Evolutionary conservation across 352 stramenopile species (phyloP).

Genomic region (Phytophthora colocasiae): DNA sequence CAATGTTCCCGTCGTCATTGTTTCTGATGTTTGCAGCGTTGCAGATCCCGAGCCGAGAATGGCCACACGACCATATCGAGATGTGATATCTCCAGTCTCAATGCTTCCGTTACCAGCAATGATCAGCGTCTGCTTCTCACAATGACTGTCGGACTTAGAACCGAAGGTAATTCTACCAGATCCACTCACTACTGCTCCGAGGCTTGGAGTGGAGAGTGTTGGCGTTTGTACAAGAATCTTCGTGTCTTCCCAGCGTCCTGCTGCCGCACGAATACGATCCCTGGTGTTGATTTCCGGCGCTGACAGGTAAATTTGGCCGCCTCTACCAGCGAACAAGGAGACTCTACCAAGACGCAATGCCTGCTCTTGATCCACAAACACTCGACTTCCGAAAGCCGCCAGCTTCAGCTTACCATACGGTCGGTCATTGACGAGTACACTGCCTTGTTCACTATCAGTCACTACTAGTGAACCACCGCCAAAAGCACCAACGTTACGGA

Average conservation of each 20-base stretch:
- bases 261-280: slow-evolving; percentile 19
- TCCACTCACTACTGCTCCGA: slow-evolving; percentile 15
- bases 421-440: slow-evolving; percentile 14
- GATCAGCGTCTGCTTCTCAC: slow-evolving; percentile 24
- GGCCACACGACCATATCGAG: slow-evolving; percentile 13
- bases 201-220: slow-evolving; percentile 23
- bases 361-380: slow-evolving; percentile 25
- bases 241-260: slow-evolving; percentile 22
- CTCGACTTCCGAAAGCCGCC: slow-evolving; percentile 19
- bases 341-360: slow-evolving; percentile 12
- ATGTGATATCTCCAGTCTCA: slow-evolving; percentile 27
- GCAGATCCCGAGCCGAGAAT: slow-evolving; percentile 23
- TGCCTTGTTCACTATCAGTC: slow-evolving; percentile 11
- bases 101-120: slow-evolving; percentile 27
- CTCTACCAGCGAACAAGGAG: slow-evolving; percentile 9
- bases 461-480: slow-evolving; percentile 31
- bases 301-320: slow-evolving; percentile 22
- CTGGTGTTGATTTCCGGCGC: slow-evolving; percentile 14
- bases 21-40: slow-evolving; percentile 19
- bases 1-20: slow-evolving; percentile 17
- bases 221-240: slow-evolving; percentile 25
- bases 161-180: slow-evolving; percentile 18
- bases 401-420: slow-evolving; percentile 31
- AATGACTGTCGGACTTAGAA: slow-evolving; percentile 13
- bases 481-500: slow-evolving; percentile 22